A percentile compares a stretch with the other conserved stretches of the same genome.
phyloP scores from a whole-genome alignment of 768 basidiomycete species.

The Cystobasidium tubakii region DNA sequence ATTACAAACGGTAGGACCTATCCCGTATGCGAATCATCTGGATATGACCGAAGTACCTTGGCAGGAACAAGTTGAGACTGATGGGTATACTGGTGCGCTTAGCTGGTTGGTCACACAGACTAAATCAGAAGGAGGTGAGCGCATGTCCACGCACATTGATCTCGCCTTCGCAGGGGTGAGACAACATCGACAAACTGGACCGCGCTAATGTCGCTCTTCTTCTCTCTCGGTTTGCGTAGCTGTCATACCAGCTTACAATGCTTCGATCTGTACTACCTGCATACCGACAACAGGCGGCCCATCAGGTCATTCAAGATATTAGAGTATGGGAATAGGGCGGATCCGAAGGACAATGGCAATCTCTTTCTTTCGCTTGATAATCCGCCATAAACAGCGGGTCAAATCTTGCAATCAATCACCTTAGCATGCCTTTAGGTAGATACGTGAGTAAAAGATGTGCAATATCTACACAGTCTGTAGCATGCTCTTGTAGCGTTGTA shows the following conservation, averaged over 20 bases:
- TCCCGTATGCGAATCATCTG: conserved; percentile 19
- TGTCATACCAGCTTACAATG: conserved; percentile 4
- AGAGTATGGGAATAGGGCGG: no score
- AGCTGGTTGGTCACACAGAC: conserved; percentile 17
- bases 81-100: conserved; percentile 21
- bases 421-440: no score
- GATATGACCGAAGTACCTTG: conserved; percentile 19
- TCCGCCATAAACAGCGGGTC: no score
- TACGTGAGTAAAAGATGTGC: no score
- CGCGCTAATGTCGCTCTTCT: no score
- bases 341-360: no score
- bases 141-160: no score
- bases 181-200: not conserved
- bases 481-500: no score
- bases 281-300: not conserved
- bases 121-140: conserved; percentile 28
- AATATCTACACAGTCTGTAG: no score
- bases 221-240: not conserved
- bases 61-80: conserved; percentile 16
- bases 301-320: not conserved
- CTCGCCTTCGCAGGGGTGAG: not conserved
- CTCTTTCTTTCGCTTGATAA: no score
- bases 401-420: no score
- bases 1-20: conserved; percentile 21
- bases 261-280: conserved; percentile 15